Percentiles rank a stretch among this genome's conserved stretches.
Evolutionary conservation across 179 eudicot species (phyloP).

Genomic region (Dionaea muscipula): DNA sequence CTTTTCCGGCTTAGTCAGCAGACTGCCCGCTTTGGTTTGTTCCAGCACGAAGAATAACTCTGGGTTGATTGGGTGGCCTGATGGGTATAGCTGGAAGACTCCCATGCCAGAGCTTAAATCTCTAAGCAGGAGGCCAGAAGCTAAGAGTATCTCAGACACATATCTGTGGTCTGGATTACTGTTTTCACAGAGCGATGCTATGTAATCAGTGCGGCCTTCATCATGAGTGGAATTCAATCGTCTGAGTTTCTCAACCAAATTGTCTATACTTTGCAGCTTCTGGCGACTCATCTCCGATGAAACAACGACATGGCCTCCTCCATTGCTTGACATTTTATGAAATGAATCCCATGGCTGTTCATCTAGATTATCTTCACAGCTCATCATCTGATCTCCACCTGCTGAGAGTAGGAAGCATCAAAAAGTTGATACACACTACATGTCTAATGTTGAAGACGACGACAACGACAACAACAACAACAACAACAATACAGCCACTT

Average conservation of each 20-base stretch:
- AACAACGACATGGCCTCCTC: slow-evolving; percentile 15
- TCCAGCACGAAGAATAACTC: slow-evolving; percentile 70
- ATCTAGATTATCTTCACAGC: slow-evolving; percentile 17
- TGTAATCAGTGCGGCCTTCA: slow-evolving; percentile 75
- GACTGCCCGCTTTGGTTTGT: slow-evolving; percentile 72
- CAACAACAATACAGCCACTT: no score
- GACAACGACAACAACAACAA: no score
- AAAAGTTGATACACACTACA: not conserved
- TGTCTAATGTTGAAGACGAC: no score
- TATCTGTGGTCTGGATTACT: slow-evolving; percentile 78
- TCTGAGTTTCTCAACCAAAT: slow-evolving; percentile 78
- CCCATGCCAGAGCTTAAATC: slow-evolving; percentile 60
- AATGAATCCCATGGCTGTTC: slow-evolving; percentile 29
- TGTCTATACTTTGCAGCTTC: slow-evolving; percentile 70
- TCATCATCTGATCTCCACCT: slow-evolving; percentile 30
- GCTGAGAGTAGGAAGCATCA: not conserved
- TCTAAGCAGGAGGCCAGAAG: slow-evolving; percentile 87
- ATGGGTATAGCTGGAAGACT: slow-evolving; percentile 66
- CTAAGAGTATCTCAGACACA: slow-evolving; percentile 65
- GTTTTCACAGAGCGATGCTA: slow-evolving; percentile 84
- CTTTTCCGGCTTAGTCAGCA: slow-evolving; percentile 22
- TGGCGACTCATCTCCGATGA: slow-evolving; percentile 50
- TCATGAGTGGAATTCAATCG: slow-evolving; percentile 72
- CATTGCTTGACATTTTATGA: slow-evolving; percentile 19
- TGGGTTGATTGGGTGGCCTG: slow-evolving; percentile 62